phyloP scores from a whole-genome alignment of 2,329 filamentous ascomycete genomes.

The Pseudocercospora musae region DNA sequence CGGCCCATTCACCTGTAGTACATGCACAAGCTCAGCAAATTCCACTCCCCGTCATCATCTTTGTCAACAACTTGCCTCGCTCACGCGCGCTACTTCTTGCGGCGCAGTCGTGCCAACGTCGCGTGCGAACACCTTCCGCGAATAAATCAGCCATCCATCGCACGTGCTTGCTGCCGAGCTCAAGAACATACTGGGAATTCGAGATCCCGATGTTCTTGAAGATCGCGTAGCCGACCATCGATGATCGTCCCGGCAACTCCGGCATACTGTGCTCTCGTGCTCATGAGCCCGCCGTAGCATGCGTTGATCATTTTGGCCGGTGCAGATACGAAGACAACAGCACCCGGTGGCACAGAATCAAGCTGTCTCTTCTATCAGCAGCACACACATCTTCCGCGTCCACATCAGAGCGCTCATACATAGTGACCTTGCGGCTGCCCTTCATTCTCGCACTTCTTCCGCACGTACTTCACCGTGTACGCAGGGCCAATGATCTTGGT shows the following conservation, averaged over 20 bases:
- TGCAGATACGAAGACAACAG: constrained; percentile 52
- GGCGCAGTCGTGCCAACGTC: constrained; percentile 36
- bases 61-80: constrained; percentile 23
- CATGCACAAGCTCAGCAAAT: background rate
- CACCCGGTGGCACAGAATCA: constrained; percentile 47
- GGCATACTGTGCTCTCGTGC: constrained; percentile 44
- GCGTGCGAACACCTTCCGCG: constrained; percentile 33
- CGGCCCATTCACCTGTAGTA: constrained; percentile 34
- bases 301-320: constrained; percentile 49
- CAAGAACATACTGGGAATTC: constrained; percentile 41
- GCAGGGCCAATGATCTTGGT: constrained; percentile 56
- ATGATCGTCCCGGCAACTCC: constrained; percentile 51
- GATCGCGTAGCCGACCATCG: constrained; percentile 52
- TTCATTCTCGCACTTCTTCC: constrained; percentile 43
- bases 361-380: constrained; percentile 39
- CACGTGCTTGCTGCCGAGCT: background rate
- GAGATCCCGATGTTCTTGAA: constrained; percentile 53
- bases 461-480: constrained; percentile 54
- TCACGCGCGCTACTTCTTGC: constrained; percentile 31
- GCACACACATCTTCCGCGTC: background rate
- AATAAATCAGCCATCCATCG: background rate
- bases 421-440: constrained; percentile 50
- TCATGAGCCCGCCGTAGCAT: constrained; percentile 56
- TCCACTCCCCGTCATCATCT: too few relatives aligned
- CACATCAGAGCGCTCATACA: constrained; percentile 30